These are phyloP conservation scores for Peronospora destructor DNA, from an alignment of 352 stramenopile species.

Conservation along the genomic window DNA sequence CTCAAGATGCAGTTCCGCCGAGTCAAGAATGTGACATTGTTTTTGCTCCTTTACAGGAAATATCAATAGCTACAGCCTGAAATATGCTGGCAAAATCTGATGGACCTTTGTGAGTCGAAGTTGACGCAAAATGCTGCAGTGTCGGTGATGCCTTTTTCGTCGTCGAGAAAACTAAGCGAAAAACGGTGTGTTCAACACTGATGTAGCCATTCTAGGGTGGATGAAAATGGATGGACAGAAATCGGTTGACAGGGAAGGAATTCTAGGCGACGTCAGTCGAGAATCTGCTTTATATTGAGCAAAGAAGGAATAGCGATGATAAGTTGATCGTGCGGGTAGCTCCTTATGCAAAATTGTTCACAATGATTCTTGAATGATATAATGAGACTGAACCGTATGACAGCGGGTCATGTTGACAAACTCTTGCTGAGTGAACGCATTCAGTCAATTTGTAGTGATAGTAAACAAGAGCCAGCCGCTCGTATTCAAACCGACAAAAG, in stretches of 20 bases:
- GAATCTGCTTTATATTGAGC: constrained; percentile 7
- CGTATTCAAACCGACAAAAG: background rate
- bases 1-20: constrained; percentile 67
- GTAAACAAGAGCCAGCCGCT: background rate
- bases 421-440: constrained; percentile 55
- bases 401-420: constrained; percentile 45
- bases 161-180: constrained; percentile 2
- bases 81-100: constrained; percentile 47
- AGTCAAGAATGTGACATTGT: constrained; percentile 63
- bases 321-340: background rate
- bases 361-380: constrained; percentile 73
- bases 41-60: constrained; percentile 28
- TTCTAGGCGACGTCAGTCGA: constrained; percentile 12
- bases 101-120: constrained; percentile 38
- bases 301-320: background rate
- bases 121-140: constrained; percentile 23
- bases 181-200: constrained; percentile 24
- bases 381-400: constrained; percentile 66
- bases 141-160: constrained; percentile 29
- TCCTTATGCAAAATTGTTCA: constrained; percentile 28
- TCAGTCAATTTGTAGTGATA: constrained; percentile 2
- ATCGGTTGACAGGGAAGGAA: background rate
- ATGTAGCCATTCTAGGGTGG: constrained; percentile 29
- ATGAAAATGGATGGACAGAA: constrained; percentile 27
- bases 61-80: constrained; percentile 63